Percentiles rank a stretch among this genome's conserved stretches.
Conservation (phyloP, 192 early-diverging fungal species). For the Coemansia sp. region DNA sequence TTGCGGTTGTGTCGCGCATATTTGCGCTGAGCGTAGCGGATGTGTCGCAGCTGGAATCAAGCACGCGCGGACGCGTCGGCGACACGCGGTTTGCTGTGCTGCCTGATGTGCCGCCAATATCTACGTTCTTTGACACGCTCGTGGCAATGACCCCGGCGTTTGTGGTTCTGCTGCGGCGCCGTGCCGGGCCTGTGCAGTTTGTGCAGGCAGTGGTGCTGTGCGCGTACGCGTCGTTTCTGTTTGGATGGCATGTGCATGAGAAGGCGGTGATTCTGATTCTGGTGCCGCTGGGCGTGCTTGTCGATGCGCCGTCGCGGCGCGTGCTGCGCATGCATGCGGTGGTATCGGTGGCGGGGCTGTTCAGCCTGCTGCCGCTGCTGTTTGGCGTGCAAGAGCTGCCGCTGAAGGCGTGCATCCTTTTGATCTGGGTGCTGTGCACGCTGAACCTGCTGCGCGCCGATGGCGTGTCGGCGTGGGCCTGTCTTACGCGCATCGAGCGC, state of each 20-base stretch:
- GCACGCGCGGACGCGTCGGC: constrained; percentile 89
- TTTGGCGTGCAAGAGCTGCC: constrained; percentile 46
- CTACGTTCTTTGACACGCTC: constrained; percentile 74
- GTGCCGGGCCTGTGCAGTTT: constrained; percentile 60
- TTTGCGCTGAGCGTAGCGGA: background rate
- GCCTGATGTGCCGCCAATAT: constrained; percentile 64
- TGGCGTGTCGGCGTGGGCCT: constrained; percentile 27
- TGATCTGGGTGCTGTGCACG: constrained; percentile 31
- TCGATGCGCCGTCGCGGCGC: constrained; percentile 20
- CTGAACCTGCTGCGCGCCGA: constrained; percentile 23
- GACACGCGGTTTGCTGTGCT: constrained; percentile 82
- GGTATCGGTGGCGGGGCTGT: constrained; percentile 41
- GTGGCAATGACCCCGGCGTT: constrained; percentile 58
- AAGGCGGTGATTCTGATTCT: constrained; percentile 85
- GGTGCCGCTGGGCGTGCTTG: constrained; percentile 46
- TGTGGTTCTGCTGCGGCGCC: constrained; percentile 15
- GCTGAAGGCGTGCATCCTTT: constrained; percentile 22
- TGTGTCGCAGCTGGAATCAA: constrained; percentile 38
- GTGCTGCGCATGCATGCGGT: constrained; percentile 41
- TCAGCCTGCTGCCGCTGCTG: constrained; percentile 49
- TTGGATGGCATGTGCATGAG: constrained; percentile 99
- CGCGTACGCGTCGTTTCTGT: constrained; percentile 84
- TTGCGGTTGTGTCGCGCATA: constrained; percentile 22
- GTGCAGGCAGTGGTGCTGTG: constrained; percentile 70
- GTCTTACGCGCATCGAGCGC: constrained; percentile 25